Evolutionary conservation across 1,284 basidiomycete genomes (phyloP).

Genomic region (Heliocybe sulcata): DNA sequence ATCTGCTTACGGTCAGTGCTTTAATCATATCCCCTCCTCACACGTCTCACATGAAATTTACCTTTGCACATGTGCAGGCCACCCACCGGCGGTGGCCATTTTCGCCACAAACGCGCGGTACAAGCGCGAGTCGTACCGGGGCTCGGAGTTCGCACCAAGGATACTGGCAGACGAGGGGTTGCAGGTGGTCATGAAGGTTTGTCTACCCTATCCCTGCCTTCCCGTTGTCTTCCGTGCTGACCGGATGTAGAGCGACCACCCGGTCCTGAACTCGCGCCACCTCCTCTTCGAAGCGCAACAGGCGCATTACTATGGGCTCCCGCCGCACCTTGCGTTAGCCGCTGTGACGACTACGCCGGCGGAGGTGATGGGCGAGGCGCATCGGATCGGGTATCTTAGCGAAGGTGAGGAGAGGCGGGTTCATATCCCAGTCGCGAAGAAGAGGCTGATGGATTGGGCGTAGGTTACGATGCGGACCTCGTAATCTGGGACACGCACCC

Average conservation of each 20-base stretch:
- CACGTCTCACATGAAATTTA: neutral
- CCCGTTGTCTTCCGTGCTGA: neutral
- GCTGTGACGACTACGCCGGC: constrained; percentile 43
- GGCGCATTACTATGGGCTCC: constrained; percentile 35
- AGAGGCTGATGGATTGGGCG: no score
- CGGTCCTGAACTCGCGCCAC: constrained; percentile 18
- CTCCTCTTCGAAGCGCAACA: constrained; percentile 41
- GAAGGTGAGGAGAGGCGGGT: constrained; percentile 14
- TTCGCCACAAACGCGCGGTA: constrained; percentile 41
- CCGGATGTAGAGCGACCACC: neutral
- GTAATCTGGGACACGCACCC: constrained; percentile 90
- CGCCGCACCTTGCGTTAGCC: constrained; percentile 20
- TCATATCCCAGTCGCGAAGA: no score
- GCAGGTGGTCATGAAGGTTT: constrained; percentile 30
- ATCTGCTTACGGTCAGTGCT: constrained; percentile 27
- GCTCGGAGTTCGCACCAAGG: constrained; percentile 41
- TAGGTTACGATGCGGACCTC: constrained; percentile 59
- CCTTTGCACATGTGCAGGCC: constrained; percentile 6
- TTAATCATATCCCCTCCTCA: neutral
- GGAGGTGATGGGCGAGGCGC: constrained; percentile 37
- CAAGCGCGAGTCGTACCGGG: constrained; percentile 44
- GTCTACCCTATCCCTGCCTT: neutral
- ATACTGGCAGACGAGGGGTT: constrained; percentile 40
- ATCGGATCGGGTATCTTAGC: constrained; percentile 38
- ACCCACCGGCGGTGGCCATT: constrained; percentile 41